phyloP scores from a whole-genome alignment of 768 basidiomycete genomes.

The Tubosaeta sp. region DNA sequence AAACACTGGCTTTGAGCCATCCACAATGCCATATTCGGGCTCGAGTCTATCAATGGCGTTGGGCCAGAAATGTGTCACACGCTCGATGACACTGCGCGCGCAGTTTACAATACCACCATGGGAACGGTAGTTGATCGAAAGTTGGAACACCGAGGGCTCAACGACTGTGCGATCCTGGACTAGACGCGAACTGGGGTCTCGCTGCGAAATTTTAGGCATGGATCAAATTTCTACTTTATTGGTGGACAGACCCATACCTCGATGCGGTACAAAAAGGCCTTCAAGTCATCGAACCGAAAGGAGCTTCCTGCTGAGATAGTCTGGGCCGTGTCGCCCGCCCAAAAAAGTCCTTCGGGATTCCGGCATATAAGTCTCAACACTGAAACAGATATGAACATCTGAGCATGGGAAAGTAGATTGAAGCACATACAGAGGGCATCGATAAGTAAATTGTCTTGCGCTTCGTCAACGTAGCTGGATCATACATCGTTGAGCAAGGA shows the following conservation, averaged over 20 bases:
- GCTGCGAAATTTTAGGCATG: constrained; percentile 10
- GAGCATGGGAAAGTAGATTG: background rate
- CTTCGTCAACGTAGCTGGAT: constrained; percentile 63
- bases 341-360: constrained; percentile 66
- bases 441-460: constrained; percentile 66
- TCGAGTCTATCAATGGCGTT: constrained; percentile 56
- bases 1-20: constrained; percentile 56
- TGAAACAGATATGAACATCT: constrained; percentile 23
- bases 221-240: background rate
- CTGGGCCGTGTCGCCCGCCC: constrained; percentile 80
- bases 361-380: constrained; percentile 58
- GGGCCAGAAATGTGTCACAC: constrained; percentile 60
- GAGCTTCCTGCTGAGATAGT: constrained; percentile 71
- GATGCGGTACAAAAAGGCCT: constrained; percentile 57
- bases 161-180: constrained; percentile 14
- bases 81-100: constrained; percentile 57
- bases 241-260: constrained; percentile 40
- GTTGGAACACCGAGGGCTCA: constrained; percentile 46
- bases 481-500: background rate
- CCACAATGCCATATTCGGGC: constrained; percentile 51
- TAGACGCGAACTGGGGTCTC: constrained; percentile 9
- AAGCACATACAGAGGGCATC: constrained; percentile 50
- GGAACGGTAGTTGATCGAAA: constrained; percentile 64
- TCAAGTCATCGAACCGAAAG: constrained; percentile 68
- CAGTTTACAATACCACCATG: constrained; percentile 73